These are phyloP conservation scores for Artemisia annua DNA, from an alignment of 129 eudicot genomes.

Conservation along the genomic window DNA sequence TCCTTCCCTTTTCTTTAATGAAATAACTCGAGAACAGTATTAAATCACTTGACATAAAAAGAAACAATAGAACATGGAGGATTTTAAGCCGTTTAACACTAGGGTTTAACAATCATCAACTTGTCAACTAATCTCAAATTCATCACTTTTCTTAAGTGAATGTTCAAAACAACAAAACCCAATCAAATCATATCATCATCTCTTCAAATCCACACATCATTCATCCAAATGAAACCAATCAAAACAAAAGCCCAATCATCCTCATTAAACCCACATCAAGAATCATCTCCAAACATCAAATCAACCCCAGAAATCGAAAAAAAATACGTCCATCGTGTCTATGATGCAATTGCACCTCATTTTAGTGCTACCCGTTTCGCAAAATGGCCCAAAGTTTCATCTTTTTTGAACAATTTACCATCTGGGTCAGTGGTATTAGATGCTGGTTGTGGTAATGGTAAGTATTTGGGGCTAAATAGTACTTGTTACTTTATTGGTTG, in stretches of 20 bases:
- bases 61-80: conserved; percentile 13
- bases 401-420: conserved; percentile 58
- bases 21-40: no score
- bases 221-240: conserved; percentile 29
- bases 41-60: neutral
- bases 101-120: conserved; percentile 28
- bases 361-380: conserved; percentile 92
- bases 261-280: conserved; percentile 22
- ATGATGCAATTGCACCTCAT: conserved; percentile 98
- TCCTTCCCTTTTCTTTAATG: no score
- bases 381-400: conserved; percentile 94
- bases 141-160: conserved; percentile 9
- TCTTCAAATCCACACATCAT: neutral
- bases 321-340: conserved; percentile 92
- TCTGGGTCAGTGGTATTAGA: conserved; percentile 76
- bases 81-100: conserved; percentile 20
- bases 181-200: neutral
- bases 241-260: conserved; percentile 23
- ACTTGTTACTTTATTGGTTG: conserved; percentile 80
- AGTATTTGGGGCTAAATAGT: conserved; percentile 72
- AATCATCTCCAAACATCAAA: conserved; percentile 42
- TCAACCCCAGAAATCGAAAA: conserved; percentile 94
- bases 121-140: neutral
- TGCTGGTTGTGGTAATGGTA: conserved; percentile 99
- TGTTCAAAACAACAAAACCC: conserved; percentile 24